A percentile compares a stretch with the other conserved stretches of the same genome.
Evolutionary conservation across 176 grass and related monocot genomes (phyloP).

Genomic region (Olyra latifolia): DNA sequence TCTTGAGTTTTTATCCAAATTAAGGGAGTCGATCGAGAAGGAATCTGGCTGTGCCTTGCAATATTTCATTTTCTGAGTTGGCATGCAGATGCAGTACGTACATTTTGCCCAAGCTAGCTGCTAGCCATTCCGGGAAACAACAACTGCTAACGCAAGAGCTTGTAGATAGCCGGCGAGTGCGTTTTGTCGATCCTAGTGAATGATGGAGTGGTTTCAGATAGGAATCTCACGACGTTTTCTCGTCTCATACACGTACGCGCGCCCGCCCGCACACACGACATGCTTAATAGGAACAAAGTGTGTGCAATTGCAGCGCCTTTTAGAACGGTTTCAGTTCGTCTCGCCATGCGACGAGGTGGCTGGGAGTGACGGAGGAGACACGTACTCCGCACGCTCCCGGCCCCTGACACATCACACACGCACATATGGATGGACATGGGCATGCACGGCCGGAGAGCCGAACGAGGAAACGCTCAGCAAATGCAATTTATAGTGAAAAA

Average conservation of each 20-base stretch:
- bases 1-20: background rate
- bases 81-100: background rate
- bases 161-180: background rate
- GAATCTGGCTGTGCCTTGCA: background rate
- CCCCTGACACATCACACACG: background rate
- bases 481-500: too few relatives aligned
- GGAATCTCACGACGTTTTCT: background rate
- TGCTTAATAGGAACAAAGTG: background rate
- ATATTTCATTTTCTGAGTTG: background rate
- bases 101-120: background rate
- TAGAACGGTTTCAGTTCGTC: constrained; percentile 27
- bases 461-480: constrained; percentile 22
- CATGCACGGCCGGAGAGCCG: background rate
- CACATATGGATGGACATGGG: background rate
- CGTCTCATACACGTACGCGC: background rate
- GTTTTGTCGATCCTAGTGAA: background rate
- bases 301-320: background rate
- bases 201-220: background rate
- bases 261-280: too few relatives aligned
- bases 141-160: background rate
- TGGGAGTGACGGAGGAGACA: background rate
- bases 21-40: background rate
- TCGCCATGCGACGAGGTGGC: background rate
- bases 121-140: background rate
- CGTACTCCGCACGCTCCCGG: background rate